These are phyloP conservation scores for Diplotaxis tenuifolia DNA, from an alignment of 345 rosid genomes.

Conservation along the genomic window DNA sequence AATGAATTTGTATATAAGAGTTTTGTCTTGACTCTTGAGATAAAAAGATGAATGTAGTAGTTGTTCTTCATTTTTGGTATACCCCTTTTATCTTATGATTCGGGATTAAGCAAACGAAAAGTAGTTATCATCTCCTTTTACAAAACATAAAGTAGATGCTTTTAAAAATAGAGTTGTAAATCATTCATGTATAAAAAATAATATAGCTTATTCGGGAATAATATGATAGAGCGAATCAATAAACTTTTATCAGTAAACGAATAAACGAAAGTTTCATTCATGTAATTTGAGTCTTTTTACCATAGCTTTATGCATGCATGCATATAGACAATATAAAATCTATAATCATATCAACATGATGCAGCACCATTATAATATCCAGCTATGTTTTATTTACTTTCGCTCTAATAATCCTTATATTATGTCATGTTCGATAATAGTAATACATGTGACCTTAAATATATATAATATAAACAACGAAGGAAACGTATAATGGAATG, in stretches of 20 bases:
- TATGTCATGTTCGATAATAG: constrained; percentile 12
- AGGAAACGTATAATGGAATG: constrained; percentile 7
- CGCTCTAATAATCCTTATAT: neutral
- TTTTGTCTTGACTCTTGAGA: neutral
- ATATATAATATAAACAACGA: neutral
- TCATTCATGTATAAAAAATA: constrained; percentile 10
- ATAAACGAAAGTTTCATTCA: constrained; percentile 5
- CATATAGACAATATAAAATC: neutral
- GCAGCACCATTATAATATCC: neutral
- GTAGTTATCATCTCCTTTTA: constrained; percentile 20
- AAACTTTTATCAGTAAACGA: constrained; percentile 1
- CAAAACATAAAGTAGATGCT: constrained; percentile 32
- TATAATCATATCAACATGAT: neutral
- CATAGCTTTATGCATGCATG: constrained; percentile 19
- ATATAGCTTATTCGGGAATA: neutral
- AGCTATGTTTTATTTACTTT: neutral
- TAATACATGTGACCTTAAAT: neutral
- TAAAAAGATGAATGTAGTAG: neutral
- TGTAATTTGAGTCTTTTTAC: neutral
- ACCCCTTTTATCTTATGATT: constrained; percentile 10
- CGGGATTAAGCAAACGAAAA: constrained; percentile 32
- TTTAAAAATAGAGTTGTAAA: constrained; percentile 16
- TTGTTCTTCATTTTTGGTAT: neutral
- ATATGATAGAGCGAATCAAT: neutral
- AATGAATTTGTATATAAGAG: neutral